Evolutionary conservation across 805 yeast species (phyloP), one percentile per base, ranked within the genome.

Genomic region (Zygosaccharomyces rouxii): DNA sequence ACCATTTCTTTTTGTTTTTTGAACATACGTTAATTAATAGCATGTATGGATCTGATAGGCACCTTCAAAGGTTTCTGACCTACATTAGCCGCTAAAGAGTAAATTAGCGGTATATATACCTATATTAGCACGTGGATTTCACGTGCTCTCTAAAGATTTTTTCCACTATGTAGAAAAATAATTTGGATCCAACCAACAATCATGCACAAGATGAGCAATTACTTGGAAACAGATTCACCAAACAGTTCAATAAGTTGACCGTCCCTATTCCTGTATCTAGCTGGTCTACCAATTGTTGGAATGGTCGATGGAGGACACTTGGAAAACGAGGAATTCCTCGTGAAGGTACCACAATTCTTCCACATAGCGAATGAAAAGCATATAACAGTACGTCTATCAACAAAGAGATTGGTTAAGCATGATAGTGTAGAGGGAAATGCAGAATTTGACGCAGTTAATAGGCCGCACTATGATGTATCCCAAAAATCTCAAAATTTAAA

Each of bases 381-480:
- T 21, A 54, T 55, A 25, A 48, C 66, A 6, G 66, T 65, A 3
- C 63, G 57, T 45, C 42, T 66, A 16, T 57, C 62, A 1, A 50
- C 58, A 16, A 66, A 66, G 37, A 57, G 70, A 45, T 46, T 64
- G 29, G 57, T 66, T n/a, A 52, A 49, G n/a, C 51, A 38, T 9
- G 65, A 66, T 49, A 52, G 50, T 10, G 64, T 66, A 11, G 67
- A 63, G 49, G 66, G 64, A 5, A 76, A 78, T 59, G 63, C 74
- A 54, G 73, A 72, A 57, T 62, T 78, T 41, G 84, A 84, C 59
- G 77, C 80, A 16, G 54, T 75, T 19, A 71, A 72, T 50, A 56
- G 70, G 14, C 64, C 70, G 11, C 49, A 50, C 6, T 62, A 46
- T 44, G 69, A 64, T 55, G 56, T 66, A 5, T 66, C 70, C 0